These are phyloP conservation scores for Coniferiporia weirii DNA, from an alignment of 1,284 basidiomycete genomes.

Conservation along the genomic window DNA sequence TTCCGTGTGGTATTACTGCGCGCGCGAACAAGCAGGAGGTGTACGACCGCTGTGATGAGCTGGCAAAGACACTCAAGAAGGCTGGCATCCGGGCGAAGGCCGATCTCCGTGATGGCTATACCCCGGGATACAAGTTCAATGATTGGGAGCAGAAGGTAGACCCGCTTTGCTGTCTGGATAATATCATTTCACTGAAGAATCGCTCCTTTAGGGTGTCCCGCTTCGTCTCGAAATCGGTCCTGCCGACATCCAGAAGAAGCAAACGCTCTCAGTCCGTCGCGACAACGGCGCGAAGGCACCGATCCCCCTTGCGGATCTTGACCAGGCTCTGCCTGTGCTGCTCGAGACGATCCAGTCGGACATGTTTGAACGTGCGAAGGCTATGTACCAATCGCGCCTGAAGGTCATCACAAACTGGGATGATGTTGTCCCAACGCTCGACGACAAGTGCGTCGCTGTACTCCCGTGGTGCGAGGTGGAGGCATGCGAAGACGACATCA, in stretches of 20 bases:
- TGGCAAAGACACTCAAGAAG: conserved; percentile 67
- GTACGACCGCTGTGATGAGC: conserved; percentile 72
- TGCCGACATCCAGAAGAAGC: conserved; percentile 81
- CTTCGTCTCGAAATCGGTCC: conserved; percentile 96
- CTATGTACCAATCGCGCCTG: conserved; percentile 70
- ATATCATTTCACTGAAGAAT: conserved; percentile 7
- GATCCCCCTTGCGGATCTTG: conserved; percentile 64
- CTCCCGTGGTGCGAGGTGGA: conserved; percentile 97
- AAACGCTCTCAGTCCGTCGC: conserved; percentile 83
- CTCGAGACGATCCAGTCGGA: conserved; percentile 87
- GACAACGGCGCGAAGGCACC: conserved; percentile 81
- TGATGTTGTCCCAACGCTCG: conserved; percentile 86
- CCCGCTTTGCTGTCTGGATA: neutral
- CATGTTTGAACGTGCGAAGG: conserved; percentile 82
- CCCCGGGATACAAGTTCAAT: conserved; percentile 98
- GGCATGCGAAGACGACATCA: conserved; percentile 96
- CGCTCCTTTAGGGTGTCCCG: conserved; percentile 76
- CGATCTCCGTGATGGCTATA: conserved; percentile 93
- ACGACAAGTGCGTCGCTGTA: conserved; percentile 83
- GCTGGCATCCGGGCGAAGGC: conserved; percentile 82
- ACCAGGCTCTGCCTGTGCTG: conserved; percentile 52
- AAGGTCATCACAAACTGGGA: conserved; percentile 84
- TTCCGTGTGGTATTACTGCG: conserved; percentile 90
- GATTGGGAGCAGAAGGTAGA: conserved; percentile 95
- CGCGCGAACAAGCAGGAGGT: conserved; percentile 74